These are phyloP conservation scores for Phytophthora pseudosyringae DNA, from an alignment of 352 stramenopile genomes.

Conservation along the genomic window DNA sequence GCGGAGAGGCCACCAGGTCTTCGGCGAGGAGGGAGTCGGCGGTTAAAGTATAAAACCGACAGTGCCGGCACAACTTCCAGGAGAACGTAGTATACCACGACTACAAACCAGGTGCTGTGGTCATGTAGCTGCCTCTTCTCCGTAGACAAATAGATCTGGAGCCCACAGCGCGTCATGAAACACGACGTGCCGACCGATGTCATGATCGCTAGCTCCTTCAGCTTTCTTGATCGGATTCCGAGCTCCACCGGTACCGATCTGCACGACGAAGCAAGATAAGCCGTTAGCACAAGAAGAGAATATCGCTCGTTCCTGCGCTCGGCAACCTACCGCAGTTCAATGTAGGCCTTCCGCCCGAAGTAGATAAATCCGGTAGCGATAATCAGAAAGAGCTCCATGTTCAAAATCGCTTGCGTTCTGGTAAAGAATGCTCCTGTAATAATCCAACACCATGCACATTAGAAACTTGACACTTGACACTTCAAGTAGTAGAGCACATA, in stretches of 20 bases:
- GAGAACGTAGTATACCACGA: conserved; percentile 83
- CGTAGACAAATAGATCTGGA: conserved; percentile 78
- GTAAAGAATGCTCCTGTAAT: conserved; percentile 80
- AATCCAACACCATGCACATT: not conserved
- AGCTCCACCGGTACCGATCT: conserved; percentile 86
- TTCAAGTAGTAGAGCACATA: conserved; percentile 35
- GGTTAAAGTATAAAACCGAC: conserved; percentile 87
- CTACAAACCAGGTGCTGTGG: conserved; percentile 76
- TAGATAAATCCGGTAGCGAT: conserved; percentile 80
- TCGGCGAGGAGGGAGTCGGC: conserved; percentile 62
- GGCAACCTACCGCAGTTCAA: conserved; percentile 65
- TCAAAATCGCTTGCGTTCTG: conserved; percentile 76
- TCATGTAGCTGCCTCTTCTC: conserved; percentile 80
- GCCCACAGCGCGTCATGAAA: conserved; percentile 72
- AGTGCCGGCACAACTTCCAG: conserved; percentile 82
- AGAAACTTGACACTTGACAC: not conserved
- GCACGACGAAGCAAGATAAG: not conserved
- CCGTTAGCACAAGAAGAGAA: not conserved
- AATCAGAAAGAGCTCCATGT: conserved; percentile 82
- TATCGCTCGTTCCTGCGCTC: not conserved
- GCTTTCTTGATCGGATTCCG: conserved; percentile 80
- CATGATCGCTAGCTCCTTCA: conserved; percentile 85
- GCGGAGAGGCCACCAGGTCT: conserved; percentile 33
- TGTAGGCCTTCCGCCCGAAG: conserved; percentile 82
- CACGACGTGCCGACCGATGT: conserved; percentile 85